Base-by-base conservation (phyloP, 208 protist species). In the Trypanosoma lewisi region DNA sequence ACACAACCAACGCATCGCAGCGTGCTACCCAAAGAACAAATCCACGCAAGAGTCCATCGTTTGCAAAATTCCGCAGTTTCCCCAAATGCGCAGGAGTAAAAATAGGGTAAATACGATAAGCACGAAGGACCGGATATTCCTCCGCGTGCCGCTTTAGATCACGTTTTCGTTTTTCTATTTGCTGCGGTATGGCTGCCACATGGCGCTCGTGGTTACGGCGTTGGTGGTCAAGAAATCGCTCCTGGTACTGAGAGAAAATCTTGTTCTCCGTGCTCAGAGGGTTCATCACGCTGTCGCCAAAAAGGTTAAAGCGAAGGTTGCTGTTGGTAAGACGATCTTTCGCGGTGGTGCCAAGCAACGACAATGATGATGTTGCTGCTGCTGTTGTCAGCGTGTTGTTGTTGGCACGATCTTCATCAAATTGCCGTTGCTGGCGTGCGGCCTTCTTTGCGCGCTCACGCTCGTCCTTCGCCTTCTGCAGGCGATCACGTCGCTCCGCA, bases 131-230 rank as follows among this genome's bases (percentile, higher is more conserved):
- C 12, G 88, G 88, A 14, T 63, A 11, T 55, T 91, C 84, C 37
- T 66, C 61, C 1, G 88, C 84, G 59, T 87, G 82, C 0, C 84
- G 82, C 14, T 56, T 60, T 31, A 67, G 45, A 57, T 90, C 81
- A 2, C 75, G 73, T 47, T 66, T 67, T 1, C 83, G 78, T 62
- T 92, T 91, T 41, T 80, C 65, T 44, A 89, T 87, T 53, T 94
- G 88, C 37, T 79, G 48, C 11, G 84, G 85, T 50, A 94, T 68
- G 0, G 88, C 88, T 28, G 70, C 80, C 33, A 92, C 78, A 70
- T 94, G 88, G 4, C 82, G 82, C 21, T 89, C 78, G 70, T 92
- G 78, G 58, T 94, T 94, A n/a, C 70, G 77, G 0, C 70, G 70
- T 64, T 92, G 82, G 61, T 94, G 88, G 31, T 88, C 78, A 19